Conservation (phyloP, 345 rosid species). For the Boechera divaricarpa region DNA sequence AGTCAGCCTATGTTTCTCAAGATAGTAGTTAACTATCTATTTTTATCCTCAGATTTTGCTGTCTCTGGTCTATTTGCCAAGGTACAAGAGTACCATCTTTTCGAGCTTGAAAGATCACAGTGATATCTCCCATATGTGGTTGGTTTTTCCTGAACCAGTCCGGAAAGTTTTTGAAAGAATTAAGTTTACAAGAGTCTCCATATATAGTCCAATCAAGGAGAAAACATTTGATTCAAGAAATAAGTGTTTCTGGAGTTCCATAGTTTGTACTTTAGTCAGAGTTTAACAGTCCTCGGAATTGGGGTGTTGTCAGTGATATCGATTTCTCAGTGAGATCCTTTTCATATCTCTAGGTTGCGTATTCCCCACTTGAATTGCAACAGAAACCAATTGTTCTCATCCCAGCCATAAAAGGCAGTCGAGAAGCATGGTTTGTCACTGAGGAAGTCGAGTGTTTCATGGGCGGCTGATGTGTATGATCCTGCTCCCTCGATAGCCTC, state of each 20-base stretch:
- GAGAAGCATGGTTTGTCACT: constrained; percentile 62
- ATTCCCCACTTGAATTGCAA: background rate
- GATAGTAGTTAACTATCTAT: background rate
- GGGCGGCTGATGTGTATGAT: constrained; percentile 55
- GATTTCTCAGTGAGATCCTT: background rate
- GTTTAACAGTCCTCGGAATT: background rate
- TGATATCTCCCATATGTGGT: background rate
- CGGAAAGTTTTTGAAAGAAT: background rate
- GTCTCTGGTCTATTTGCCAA: constrained; percentile 7
- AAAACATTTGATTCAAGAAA: constrained; percentile 8
- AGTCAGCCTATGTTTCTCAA: constrained; percentile 45
- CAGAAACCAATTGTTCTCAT: constrained; percentile 58
- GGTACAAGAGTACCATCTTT: background rate
- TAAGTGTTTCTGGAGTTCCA: background rate
- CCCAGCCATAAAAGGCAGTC: constrained; percentile 88
- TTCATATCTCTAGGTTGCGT: constrained; percentile 1
- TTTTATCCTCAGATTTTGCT: background rate
- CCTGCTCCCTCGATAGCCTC: constrained; percentile 63
- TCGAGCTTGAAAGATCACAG: background rate
- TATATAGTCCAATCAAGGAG: background rate
- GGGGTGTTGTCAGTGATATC: background rate
- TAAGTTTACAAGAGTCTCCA: background rate
- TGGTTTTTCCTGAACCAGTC: background rate
- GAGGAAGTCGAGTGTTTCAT: constrained; percentile 58
- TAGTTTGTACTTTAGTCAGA: constrained; percentile 2